Evolutionary conservation across 2,329 filamentous ascomycete species (phyloP), one percentile per base, ranked within the genome.

Genomic region (Pseudogymnoascus verrucosus): DNA sequence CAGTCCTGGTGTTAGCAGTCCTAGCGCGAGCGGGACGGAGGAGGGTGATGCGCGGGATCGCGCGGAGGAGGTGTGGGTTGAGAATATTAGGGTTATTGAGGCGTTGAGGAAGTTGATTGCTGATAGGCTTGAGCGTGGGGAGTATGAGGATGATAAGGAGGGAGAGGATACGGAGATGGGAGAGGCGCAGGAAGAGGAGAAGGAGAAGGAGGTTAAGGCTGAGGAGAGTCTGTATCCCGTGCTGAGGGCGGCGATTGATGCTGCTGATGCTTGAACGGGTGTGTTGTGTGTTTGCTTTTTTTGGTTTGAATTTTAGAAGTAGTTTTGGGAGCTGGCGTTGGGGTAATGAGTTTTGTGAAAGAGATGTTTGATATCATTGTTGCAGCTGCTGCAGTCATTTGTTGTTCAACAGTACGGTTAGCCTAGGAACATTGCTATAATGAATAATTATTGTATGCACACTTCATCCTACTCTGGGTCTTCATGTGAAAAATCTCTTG

Each of bases 61-160:
- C 26, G 84, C 86, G 70, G 80, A 88, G 71, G 85, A 88, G 70
- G 78, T 79, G 63, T 88, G 85, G 85, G 75, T 88, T 11, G 84
- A 87, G 74, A 86, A 88, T 71, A 83, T 88, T 72, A 84, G 85
- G 37, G 79, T 83, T 61, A 85, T 88, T 62, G 86, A 88, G 75
- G 81, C 78, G 47, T 79, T 89, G 39, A 79, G 84, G 40, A 80
- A 82, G 66, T 83, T 84, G 65, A 78, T 89, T 62, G 79, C 78
- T 57, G 77, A 82, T 10, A 81, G 84, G 34, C 78, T 88, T n/a
- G 78, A 84, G 63, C 78, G 78, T 36, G 78, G 78, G 68, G 82
- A 87, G 63, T 88, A 82, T 68, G 77, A 79, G 12, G 51, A 59
- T 59, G 51, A 59, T n/a, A 59, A 14, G 19, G 39, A 69, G 5